These are phyloP conservation scores for Ophiostoma himal-ulmi DNA, from an alignment of 2,329 filamentous ascomycete species.

Conservation along the genomic window DNA sequence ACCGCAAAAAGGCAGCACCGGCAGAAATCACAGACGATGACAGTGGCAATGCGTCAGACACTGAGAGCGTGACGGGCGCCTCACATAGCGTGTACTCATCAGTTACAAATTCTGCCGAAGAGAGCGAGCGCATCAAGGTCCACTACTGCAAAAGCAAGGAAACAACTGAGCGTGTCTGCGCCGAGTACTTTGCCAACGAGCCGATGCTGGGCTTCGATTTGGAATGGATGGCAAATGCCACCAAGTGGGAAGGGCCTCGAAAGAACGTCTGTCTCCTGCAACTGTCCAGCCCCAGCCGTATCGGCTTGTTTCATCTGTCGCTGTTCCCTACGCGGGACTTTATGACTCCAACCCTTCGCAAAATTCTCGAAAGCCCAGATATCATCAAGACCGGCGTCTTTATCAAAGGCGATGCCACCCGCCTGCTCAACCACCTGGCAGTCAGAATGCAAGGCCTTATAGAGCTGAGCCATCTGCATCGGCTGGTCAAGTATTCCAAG, in stretches of 20 bases:
- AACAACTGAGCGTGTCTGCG: slow-evolving; percentile 60
- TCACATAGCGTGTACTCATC: neutral
- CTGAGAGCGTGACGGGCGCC: neutral
- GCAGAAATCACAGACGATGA: slow-evolving; percentile 33
- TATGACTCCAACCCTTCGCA: slow-evolving; percentile 63
- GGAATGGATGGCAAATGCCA: slow-evolving; percentile 65
- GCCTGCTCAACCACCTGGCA: slow-evolving; percentile 59
- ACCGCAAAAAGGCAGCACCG: slow-evolving; percentile 45
- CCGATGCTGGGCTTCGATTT: slow-evolving; percentile 80
- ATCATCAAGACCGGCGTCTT: slow-evolving; percentile 73
- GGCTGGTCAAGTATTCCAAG: slow-evolving; percentile 62
- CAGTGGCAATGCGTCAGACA: neutral
- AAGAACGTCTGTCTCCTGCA: slow-evolving; percentile 77
- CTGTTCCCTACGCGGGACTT: slow-evolving; percentile 53
- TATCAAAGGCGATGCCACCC: slow-evolving; percentile 64
- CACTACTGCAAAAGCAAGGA: slow-evolving; percentile 69
- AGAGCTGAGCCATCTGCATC: slow-evolving; percentile 78
- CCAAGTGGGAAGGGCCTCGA: slow-evolving; percentile 46
- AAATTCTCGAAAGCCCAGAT: slow-evolving; percentile 63
- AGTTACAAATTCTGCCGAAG: neutral
- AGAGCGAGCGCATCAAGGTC: slow-evolving; percentile 50
- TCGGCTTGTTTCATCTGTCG: slow-evolving; percentile 78
- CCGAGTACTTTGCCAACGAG: slow-evolving; percentile 61
- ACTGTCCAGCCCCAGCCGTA: slow-evolving; percentile 67
- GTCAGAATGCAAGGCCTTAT: slow-evolving; percentile 63